phyloP scores from a whole-genome alignment of 1,284 basidiomycete genomes.

The Tilletia caries region DNA sequence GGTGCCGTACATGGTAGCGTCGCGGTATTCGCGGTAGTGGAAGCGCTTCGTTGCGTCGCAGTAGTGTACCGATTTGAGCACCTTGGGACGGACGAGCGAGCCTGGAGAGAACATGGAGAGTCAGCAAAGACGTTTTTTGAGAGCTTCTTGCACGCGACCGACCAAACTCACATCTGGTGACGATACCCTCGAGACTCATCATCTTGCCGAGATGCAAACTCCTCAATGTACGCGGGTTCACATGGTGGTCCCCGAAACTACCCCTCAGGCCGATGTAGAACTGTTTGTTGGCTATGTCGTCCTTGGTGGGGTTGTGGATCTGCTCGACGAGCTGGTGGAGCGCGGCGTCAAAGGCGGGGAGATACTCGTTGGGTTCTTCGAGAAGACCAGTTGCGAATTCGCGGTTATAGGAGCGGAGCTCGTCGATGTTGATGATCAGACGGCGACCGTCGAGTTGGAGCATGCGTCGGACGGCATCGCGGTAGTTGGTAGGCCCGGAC shows the following conservation, averaged over 20 bases:
- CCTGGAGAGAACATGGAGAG: conserved; percentile 48
- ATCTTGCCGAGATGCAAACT: conserved; percentile 87
- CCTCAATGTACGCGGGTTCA: conserved; percentile 86
- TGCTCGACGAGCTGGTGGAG: conserved; percentile 72
- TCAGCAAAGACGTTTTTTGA: not conserved
- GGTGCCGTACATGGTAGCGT: conserved; percentile 85
- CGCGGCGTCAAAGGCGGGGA: conserved; percentile 89
- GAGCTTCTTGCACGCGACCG: not conserved
- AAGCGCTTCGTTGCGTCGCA: conserved; percentile 81
- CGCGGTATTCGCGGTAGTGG: conserved; percentile 85
- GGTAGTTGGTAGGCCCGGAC: conserved; percentile 65
- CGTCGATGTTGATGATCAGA: conserved; percentile 93
- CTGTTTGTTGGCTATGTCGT: conserved; percentile 70
- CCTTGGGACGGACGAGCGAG: conserved; percentile 96
- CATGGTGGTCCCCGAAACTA: conserved; percentile 98
- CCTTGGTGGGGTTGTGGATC: conserved; percentile 74
- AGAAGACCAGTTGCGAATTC: conserved; percentile 63
- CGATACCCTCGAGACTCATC: conserved; percentile 96
- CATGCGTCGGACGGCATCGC: conserved; percentile 79
- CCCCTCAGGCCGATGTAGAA: conserved; percentile 85
- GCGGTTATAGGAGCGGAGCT: conserved; percentile 88
- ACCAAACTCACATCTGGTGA: conserved; percentile 74
- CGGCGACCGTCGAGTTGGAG: conserved; percentile 78
- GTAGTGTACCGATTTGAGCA: conserved; percentile 94
- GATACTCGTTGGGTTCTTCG: conserved; percentile 79